Conservation (phyloP, 768 basidiomycete genomes). For the Pleurotus tuoliensis region DNA sequence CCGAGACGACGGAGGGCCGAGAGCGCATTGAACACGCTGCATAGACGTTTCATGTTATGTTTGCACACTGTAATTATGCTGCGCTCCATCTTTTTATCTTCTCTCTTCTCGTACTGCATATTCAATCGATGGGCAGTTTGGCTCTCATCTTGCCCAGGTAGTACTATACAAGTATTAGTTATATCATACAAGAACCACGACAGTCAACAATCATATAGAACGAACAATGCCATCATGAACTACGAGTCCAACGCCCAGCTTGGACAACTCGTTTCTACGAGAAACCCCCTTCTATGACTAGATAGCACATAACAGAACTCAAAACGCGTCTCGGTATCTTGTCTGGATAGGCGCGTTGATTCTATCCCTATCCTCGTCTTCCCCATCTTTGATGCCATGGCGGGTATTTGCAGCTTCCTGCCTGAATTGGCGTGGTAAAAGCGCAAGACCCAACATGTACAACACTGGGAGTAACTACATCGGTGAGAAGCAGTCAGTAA, state of each 20-base stretch:
- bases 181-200: no score
- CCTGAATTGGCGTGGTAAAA: constrained; percentile 43
- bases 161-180: no score
- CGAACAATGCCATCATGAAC: no score
- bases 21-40: constrained; percentile 19
- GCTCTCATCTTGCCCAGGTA: no score
- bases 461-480: constrained; percentile 38
- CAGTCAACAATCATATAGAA: no score
- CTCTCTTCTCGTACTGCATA: no score
- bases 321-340: neutral
- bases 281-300: no score
- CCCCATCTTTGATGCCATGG: neutral
- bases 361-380: neutral
- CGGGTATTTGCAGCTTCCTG: constrained; percentile 29
- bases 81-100: no score
- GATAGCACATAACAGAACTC: neutral
- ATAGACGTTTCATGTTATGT: neutral
- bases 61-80: no score
- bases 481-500: neutral
- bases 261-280: no score
- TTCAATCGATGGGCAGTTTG: no score
- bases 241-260: no score
- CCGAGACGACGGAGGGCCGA: constrained; percentile 17
- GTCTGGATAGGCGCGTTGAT: neutral
- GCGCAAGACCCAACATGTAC: constrained; percentile 37